A percentile compares a stretch with the other conserved stretches of the same genome.
Evolutionary conservation across 345 rosid genomes (phyloP).

Genomic region (Boechera divaricarpa): DNA sequence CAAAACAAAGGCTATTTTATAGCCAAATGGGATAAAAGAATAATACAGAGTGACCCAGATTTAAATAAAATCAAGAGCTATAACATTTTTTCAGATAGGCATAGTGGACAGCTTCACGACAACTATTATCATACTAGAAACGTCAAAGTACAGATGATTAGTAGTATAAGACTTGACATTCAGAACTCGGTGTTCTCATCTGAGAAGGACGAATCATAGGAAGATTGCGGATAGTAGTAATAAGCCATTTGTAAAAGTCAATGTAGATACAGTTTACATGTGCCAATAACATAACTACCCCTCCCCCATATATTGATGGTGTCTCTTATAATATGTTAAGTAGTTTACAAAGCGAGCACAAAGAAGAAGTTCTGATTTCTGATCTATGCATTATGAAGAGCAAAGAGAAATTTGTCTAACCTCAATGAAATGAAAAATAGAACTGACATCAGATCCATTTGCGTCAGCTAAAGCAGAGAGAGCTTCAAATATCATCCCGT

Average conservation of each 20-base stretch:
- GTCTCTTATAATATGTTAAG: neutral
- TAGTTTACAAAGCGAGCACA: neutral
- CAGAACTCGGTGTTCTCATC: neutral
- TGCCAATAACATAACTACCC: constrained; percentile 12
- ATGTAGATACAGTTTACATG: constrained; percentile 15
- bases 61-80: constrained; percentile 16
- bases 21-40: constrained; percentile 3
- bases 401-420: constrained; percentile 43
- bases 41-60: constrained; percentile 14
- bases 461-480: constrained; percentile 62
- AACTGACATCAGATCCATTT: constrained; percentile 65
- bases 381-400: constrained; percentile 17
- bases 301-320: constrained; percentile 2
- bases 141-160: neutral
- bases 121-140: constrained; percentile 7
- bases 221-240: constrained; percentile 7
- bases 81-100: neutral
- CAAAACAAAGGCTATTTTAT: neutral
- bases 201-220: neutral
- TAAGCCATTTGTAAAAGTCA: neutral
- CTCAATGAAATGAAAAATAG: constrained; percentile 73
- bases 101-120: constrained; percentile 13
- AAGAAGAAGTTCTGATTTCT: neutral
- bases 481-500: constrained; percentile 84
- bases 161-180: neutral